A percentile compares a stretch with the other conserved stretches of the same genome.
phyloP scores from a whole-genome alignment of 75 land plant species.

The Larix kaempferi region DNA sequence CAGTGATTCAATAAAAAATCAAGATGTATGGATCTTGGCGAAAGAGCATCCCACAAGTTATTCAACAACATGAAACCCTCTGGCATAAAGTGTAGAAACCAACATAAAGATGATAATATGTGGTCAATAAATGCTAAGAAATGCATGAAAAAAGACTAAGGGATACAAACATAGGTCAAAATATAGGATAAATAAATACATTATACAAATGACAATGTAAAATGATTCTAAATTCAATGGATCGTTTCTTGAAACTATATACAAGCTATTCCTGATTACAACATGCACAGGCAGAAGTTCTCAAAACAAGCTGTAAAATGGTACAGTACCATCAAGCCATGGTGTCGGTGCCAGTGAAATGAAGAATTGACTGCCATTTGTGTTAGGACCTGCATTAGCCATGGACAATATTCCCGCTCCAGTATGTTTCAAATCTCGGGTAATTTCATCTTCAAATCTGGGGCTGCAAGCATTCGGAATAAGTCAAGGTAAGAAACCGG shows the following conservation, averaged over 20 bases:
- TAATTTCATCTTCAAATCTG: slow-evolving; percentile 87
- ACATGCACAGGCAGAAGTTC: background rate
- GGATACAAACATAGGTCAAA: background rate
- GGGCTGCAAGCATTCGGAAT: slow-evolving; percentile 28
- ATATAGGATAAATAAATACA: background rate
- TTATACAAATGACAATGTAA: background rate
- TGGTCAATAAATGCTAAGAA: background rate
- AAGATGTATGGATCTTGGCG: background rate
- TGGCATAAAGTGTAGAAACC: background rate
- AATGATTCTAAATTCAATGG: background rate
- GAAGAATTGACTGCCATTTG: slow-evolving; percentile 97
- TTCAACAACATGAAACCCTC: background rate
- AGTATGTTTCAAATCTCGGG: slow-evolving; percentile 79
- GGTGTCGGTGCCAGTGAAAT: slow-evolving; percentile 77
- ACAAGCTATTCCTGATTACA: background rate
- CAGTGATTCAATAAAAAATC: background rate
- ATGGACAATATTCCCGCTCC: slow-evolving; percentile 93
- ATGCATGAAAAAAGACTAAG: background rate
- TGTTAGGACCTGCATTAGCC: slow-evolving; percentile 95
- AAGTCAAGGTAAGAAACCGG: background rate
- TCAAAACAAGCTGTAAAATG: background rate
- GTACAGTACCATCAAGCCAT: slow-evolving; percentile 70
- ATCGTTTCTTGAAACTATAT: background rate
- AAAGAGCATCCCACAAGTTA: background rate
- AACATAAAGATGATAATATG: background rate